A percentile compares a stretch with the other conserved stretches of the same genome.
Conservation (phyloP, 306 rosid species). For the Quercus berberidifolia region DNA sequence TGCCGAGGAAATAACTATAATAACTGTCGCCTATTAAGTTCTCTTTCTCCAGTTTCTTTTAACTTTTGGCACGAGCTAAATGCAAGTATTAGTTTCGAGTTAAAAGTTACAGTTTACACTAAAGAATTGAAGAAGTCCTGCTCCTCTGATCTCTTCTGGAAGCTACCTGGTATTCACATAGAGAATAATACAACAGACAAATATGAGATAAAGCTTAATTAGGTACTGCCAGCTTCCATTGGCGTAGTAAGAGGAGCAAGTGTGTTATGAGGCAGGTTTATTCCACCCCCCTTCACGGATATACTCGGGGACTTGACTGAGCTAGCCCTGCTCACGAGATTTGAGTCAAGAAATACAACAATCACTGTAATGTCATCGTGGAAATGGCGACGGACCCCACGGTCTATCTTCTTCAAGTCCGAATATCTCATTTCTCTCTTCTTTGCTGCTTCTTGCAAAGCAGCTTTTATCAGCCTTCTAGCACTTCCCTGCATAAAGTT, state of each 20-base stretch:
- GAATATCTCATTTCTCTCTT: conserved; percentile 99
- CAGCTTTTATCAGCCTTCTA: conserved; percentile 75
- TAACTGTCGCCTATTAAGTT: conserved; percentile 41
- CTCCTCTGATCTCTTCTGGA: conserved; percentile 49
- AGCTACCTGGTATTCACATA: conserved; percentile 85
- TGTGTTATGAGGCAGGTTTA: conserved; percentile 63
- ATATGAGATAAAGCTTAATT: conserved; percentile 33
- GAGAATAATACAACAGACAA: conserved; percentile 54
- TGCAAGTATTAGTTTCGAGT: conserved; percentile 61
- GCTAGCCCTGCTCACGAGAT: conserved; percentile 69
- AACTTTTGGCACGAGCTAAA: conserved; percentile 51
- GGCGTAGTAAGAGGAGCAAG: conserved; percentile 68
- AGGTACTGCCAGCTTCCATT: conserved; percentile 53
- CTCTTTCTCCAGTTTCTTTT: conserved; percentile 37
- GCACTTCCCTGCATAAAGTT: conserved; percentile 82
- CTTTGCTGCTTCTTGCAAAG: conserved; percentile 87
- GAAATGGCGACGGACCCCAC: conserved; percentile 98
- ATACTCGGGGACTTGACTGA: conserved; percentile 53
- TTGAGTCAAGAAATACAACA: conserved; percentile 78
- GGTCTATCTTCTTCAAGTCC: conserved; percentile 89
- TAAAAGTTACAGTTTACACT: conserved; percentile 66
- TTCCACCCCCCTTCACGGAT: conserved; percentile 88
- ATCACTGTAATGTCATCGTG: conserved; percentile 96
- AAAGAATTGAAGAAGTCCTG: conserved; percentile 69
- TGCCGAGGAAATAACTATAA: conserved; percentile 43